These are phyloP conservation scores for Talaromyces sp. DNA, from an alignment of 2,329 filamentous ascomycete genomes.

Conservation along the genomic window DNA sequence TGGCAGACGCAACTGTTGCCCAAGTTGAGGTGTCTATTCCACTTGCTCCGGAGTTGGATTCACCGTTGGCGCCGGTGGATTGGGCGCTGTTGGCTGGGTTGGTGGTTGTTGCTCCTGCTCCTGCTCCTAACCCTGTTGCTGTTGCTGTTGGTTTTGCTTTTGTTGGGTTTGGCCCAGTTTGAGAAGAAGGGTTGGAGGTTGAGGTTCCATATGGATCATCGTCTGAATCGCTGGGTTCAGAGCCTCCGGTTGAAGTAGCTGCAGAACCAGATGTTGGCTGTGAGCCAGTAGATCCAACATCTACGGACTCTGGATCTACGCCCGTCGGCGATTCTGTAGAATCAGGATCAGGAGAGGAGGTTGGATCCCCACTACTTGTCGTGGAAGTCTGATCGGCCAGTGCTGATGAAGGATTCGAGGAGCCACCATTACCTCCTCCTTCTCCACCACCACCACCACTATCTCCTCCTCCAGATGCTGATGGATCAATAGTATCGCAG, in stretches of 20 bases:
- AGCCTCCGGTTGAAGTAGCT: neutral
- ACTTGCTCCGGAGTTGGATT: neutral
- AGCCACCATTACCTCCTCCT: neutral
- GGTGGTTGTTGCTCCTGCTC: neutral
- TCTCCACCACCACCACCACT: neutral
- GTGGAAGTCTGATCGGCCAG: neutral
- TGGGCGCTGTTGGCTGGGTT: neutral
- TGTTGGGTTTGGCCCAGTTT: neutral
- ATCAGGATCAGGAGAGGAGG: neutral
- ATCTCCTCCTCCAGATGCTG: neutral
- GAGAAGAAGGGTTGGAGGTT: neutral
- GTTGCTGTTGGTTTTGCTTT: neutral
- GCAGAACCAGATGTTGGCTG: neutral
- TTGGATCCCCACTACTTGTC: neutral
- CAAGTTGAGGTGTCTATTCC: neutral
- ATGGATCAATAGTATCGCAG: conserved; percentile 2
- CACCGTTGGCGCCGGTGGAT: neutral
- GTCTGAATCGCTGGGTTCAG: neutral
- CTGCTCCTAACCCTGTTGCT: neutral
- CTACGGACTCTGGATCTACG: neutral
- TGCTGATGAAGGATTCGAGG: neutral
- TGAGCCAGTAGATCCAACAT: neutral
- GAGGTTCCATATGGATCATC: neutral
- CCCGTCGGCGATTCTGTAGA: neutral
- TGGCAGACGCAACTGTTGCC: neutral